These are phyloP conservation scores for Osmanthus fragrans DNA, from an alignment of 257 asterid genomes.

Conservation along the genomic window DNA sequence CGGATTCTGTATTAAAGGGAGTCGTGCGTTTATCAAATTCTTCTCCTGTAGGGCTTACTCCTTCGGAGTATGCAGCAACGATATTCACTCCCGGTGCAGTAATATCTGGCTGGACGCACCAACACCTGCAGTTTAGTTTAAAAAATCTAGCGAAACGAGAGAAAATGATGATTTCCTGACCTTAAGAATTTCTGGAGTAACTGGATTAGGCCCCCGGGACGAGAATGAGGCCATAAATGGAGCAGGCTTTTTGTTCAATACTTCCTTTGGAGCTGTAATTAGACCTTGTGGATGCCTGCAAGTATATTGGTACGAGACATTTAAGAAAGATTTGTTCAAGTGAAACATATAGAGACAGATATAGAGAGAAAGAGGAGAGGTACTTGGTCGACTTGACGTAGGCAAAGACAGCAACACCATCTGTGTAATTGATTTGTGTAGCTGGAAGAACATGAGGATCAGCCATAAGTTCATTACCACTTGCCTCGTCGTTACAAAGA, in stretches of 20 bases:
- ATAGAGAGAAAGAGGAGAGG: background rate
- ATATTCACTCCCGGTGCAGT: slow-evolving; percentile 40
- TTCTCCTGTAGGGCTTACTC: slow-evolving; percentile 5
- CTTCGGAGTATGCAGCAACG: slow-evolving; percentile 35
- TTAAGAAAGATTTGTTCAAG: background rate
- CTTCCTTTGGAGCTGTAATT: slow-evolving; percentile 23
- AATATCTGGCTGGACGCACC: slow-evolving; percentile 32
- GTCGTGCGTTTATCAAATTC: slow-evolving; percentile 15
- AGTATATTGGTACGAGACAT: background rate
- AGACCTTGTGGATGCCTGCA: slow-evolving; percentile 14
- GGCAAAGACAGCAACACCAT: slow-evolving; percentile 1
- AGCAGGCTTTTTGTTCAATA: slow-evolving; percentile 24
- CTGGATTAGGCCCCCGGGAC: slow-evolving; percentile 32
- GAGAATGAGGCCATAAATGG: slow-evolving; percentile 40
- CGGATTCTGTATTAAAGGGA: slow-evolving; percentile 14
- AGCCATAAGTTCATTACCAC: background rate
- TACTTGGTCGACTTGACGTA: slow-evolving; percentile 20
- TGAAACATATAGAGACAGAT: background rate
- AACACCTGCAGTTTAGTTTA: background rate
- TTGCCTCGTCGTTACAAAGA: slow-evolving; percentile 5
- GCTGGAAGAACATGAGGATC: slow-evolving; percentile 19
- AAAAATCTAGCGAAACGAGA: too few relatives aligned
- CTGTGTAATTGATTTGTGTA: slow-evolving; percentile 1
- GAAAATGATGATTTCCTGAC: background rate
- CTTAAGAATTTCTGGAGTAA: slow-evolving; percentile 40